Evolutionary conservation across 106 monocot genomes (phyloP).

Genomic region (Vanilla planifolia): DNA sequence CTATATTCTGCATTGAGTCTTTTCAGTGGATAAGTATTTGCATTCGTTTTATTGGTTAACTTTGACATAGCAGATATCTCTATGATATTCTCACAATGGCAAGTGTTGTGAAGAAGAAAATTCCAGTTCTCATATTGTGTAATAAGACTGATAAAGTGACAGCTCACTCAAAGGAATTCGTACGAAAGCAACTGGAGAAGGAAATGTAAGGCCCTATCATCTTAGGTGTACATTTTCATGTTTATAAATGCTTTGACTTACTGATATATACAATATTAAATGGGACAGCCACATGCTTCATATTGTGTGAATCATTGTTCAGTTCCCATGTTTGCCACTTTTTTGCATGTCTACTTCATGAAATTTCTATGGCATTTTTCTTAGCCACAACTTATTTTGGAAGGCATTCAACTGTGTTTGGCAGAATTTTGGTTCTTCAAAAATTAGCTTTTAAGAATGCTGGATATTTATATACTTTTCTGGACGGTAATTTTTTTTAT

Average conservation of each 20-base stretch:
- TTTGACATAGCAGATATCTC: slow-evolving; percentile 54
- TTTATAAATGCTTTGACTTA: not conserved
- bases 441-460: too few relatives aligned
- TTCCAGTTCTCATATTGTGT: slow-evolving; percentile 73
- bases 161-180: slow-evolving; percentile 95
- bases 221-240: not conserved
- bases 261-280: too few relatives aligned
- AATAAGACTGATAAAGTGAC: slow-evolving; percentile 97
- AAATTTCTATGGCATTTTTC: too few relatives aligned
- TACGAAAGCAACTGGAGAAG: slow-evolving; percentile 94
- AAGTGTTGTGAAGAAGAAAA: slow-evolving; percentile 65
- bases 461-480: too few relatives aligned
- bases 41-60: not conserved
- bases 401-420: too few relatives aligned
- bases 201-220: slow-evolving; percentile 59
- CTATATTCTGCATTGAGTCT: not conserved
- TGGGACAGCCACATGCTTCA: not conserved
- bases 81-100: slow-evolving; percentile 91
- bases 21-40: not conserved
- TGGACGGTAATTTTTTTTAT: too few relatives aligned
- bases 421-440: too few relatives aligned
- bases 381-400: too few relatives aligned
- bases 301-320: too few relatives aligned
- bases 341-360: too few relatives aligned
- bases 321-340: too few relatives aligned